Evolutionary conservation across 2,329 filamentous ascomycete species (phyloP).

Genomic region (Diaporthe humulicola): DNA sequence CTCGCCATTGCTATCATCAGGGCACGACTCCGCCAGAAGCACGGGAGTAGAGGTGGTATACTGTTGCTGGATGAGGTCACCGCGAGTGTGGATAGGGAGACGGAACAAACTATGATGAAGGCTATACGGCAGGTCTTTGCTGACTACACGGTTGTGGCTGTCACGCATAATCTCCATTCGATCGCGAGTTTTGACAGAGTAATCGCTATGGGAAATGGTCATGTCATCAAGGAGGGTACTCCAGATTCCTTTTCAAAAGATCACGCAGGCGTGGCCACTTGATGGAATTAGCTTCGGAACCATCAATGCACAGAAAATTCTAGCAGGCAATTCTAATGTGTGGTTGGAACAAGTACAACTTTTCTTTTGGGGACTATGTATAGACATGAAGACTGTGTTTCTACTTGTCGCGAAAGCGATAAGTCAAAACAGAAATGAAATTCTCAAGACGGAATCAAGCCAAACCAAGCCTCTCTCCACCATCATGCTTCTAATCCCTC

Average conservation of each 20-base stretch:
- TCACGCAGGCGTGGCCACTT: neutral
- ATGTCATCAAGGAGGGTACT: constrained; percentile 14
- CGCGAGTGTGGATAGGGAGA: constrained; percentile 35
- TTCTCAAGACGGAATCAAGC: neutral
- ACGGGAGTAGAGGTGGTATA: constrained; percentile 14
- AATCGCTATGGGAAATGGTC: constrained; percentile 22
- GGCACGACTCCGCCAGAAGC: constrained; percentile 12
- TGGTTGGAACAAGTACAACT: neutral
- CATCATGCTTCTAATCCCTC: no score
- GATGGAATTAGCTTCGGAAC: neutral
- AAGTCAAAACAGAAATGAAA: neutral
- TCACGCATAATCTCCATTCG: constrained; percentile 30
- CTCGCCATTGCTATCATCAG: constrained; percentile 63
- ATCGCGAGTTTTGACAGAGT: constrained; percentile 33
- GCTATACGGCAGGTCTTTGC: constrained; percentile 40
- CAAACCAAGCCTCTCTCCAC: neutral
- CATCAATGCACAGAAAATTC: neutral
- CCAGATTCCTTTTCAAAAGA: neutral
- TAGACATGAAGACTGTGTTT: neutral
- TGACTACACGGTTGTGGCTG: constrained; percentile 30
- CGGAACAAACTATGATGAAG: constrained; percentile 36
- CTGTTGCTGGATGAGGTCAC: constrained; percentile 39
- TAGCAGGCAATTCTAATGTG: neutral
- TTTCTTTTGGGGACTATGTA: neutral
- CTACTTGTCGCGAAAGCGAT: neutral